Conservation (phyloP, 176 grass and related monocot species). For the Cenchrus americanus region DNA sequence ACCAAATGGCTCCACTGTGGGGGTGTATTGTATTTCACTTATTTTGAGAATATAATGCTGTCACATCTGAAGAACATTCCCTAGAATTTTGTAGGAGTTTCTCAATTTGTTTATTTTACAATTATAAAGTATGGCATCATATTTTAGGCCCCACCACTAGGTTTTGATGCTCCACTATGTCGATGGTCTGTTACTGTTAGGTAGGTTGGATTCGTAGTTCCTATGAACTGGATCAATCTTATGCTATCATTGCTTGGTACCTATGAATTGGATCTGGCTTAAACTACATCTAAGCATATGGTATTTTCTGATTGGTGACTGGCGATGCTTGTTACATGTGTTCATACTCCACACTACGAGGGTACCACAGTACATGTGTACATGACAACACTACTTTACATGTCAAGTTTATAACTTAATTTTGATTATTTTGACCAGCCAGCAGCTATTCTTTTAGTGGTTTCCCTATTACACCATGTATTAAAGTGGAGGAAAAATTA, state of each 20-base stretch:
- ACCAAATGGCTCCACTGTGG: neutral
- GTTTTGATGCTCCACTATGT: slow-evolving; percentile 12
- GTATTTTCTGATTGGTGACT: slow-evolving; percentile 8
- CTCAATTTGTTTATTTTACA: neutral
- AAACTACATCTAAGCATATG: neutral
- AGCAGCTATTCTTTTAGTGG: neutral
- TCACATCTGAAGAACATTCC: neutral
- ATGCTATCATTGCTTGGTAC: slow-evolving; percentile 27
- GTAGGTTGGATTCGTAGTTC: slow-evolving; percentile 16
- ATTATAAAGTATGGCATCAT: slow-evolving; percentile 8
- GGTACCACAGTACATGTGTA: too few species aligned
- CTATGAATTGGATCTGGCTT: slow-evolving; percentile 4
- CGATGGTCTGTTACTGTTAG: neutral
- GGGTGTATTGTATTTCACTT: slow-evolving; percentile 2
- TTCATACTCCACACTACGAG: neutral
- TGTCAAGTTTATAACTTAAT: slow-evolving; percentile 4
- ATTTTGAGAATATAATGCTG: slow-evolving; percentile 19
- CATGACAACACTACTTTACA: slow-evolving; percentile 6
- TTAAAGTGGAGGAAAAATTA: neutral
- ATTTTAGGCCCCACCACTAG: neutral
- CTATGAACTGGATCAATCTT: slow-evolving; percentile 13
- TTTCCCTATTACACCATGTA: neutral
- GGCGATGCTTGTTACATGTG: neutral
- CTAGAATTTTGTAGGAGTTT: neutral
- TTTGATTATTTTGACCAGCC: neutral